Evolutionary conservation across 257 asterid genomes (phyloP), one percentile per base, ranked within the genome.

Genomic region (Leptodermis oblonga): DNA sequence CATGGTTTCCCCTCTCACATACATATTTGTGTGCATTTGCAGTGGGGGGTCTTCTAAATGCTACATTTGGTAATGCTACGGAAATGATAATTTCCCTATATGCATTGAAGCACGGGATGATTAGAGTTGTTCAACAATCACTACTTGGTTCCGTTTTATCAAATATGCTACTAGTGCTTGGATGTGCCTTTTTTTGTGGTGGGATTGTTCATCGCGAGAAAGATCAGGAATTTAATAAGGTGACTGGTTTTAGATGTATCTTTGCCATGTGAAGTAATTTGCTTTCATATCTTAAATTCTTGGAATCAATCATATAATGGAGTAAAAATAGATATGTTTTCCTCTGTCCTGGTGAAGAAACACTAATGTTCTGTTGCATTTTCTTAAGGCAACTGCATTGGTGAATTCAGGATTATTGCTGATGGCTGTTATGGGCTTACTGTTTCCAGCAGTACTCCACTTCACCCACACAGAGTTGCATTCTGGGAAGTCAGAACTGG

Each of bases 11-110:
- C 20, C 59, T 51, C 31, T 30, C 23, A 12, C 28, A 41, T 12
- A 6, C 25, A 11, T 11, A 20, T 39, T 42, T 31, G 49, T 48
- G 46, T 65, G 39, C 10, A 68, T 34, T 45, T 76, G 80, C 92
- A 94, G 99, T 94, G 65, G 99, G 99, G 7, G 99, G 99, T 73
- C 93, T 94, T 74, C 81, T 94, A 66, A 94, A 91, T 76, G 99
- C 97, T 31, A 94, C 97, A 65, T 91, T 94, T 68, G 99, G 99
- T 62, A 94, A 91, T 73, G 97, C 97, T 30, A 94, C 99, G 1
- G 99, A 94, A 80, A 91, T 94, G 99, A 94, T 94, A 63, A 94
- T 91, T 63, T 87, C 97, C 0, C 84, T 94, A 62, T 91, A 87
- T 65, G 99, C 99, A 9, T 79, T 94, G 84, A 89, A 94, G 65